Base-by-base conservation (phyloP, 495 filamentous ascomycete genomes). In the Trichocladium antarcticum region DNA sequence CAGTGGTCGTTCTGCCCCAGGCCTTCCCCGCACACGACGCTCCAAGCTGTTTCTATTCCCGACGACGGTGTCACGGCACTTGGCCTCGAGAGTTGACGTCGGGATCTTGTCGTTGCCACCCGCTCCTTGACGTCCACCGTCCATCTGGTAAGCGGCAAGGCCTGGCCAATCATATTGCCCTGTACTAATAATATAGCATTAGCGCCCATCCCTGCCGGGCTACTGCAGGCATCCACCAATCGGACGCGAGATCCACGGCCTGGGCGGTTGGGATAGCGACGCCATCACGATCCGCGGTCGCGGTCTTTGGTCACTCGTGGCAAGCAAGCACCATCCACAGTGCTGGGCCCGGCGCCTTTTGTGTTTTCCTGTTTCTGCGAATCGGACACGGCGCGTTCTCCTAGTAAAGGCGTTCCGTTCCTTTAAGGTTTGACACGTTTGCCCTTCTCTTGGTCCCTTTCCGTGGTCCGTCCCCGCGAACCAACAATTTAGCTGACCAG, bases 101-200 rank as follows among this genome's bases (percentile, higher is more conserved):
- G 34, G 31, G n/a, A n/a, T n/a, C n/a, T n/a, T n/a, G n/a, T n/a
- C n/a, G n/a, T n/a, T n/a, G n/a, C n/a, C n/a, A n/a, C n/a, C n/a
- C n/a, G n/a, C n/a, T n/a, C n/a, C n/a, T 42, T 36, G 44, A 35
- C 35, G 10, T 42, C 39, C 12, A 42, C 17, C 22, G 12, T 40
- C 49, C 57, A 42, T 42, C 37, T 53, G 55, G 61, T 58, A 52
- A 58, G 59, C 61, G 56, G 51, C 56, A 57, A 51, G 24, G 15
- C 15, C 43, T 51, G 58, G 29, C 60, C 60, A 65, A 65, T 63
- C 43, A 57, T 35, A 41, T 1, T 37, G 37, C 29, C 43, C 29
- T 54, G 43, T 58, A 40, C 62, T 65, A 65, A 63, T 53, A 58
- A 65, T 65, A 63, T 53, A 53, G 59, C 49, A 42, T 65, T 59